A percentile compares a stretch with the other conserved stretches of the same genome.
phyloP scores from a whole-genome alignment of 805 yeast species.

The Cyberlindnera lachancei region DNA sequence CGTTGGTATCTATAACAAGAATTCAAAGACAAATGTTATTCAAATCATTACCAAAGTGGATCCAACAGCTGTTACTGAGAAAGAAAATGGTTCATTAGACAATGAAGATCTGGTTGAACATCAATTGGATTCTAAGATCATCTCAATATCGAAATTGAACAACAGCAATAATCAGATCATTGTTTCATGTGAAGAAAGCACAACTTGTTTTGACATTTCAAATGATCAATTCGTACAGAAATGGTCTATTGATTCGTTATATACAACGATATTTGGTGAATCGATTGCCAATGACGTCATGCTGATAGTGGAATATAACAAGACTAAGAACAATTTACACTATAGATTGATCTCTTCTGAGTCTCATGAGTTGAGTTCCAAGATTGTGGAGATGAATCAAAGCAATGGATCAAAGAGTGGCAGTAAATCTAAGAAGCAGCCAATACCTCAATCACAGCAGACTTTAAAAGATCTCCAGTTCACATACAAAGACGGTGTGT shows the following conservation, averaged over 20 bases:
- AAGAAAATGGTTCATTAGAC: constrained; percentile 22
- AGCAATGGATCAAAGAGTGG: too few species aligned
- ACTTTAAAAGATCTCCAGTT: constrained; percentile 8
- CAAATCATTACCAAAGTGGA: constrained; percentile 14
- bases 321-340: constrained; percentile 13
- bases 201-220: constrained; percentile 3
- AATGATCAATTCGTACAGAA: constrained; percentile 3
- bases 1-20: constrained; percentile 16
- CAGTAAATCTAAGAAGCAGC: too few species aligned
- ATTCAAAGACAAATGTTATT: constrained; percentile 11
- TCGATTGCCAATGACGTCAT: constrained; percentile 14
- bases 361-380: constrained; percentile 20
- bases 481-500: constrained; percentile 14
- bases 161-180: constrained; percentile 3
- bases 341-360: constrained; percentile 12
- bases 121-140: constrained; percentile 6
- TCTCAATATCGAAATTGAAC: constrained; percentile 5
- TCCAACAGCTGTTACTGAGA: too few species aligned
- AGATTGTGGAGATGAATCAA: constrained; percentile 16
- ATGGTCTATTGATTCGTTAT: constrained; percentile 14
- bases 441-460: too few species aligned
- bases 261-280: constrained; percentile 9
- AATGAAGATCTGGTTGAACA: constrained; percentile 15
- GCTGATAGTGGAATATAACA: constrained; percentile 10
- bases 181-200: constrained; percentile 10